Conservation (phyloP, 495 filamentous ascomycete genomes). For the Xylaria scruposa region DNA sequence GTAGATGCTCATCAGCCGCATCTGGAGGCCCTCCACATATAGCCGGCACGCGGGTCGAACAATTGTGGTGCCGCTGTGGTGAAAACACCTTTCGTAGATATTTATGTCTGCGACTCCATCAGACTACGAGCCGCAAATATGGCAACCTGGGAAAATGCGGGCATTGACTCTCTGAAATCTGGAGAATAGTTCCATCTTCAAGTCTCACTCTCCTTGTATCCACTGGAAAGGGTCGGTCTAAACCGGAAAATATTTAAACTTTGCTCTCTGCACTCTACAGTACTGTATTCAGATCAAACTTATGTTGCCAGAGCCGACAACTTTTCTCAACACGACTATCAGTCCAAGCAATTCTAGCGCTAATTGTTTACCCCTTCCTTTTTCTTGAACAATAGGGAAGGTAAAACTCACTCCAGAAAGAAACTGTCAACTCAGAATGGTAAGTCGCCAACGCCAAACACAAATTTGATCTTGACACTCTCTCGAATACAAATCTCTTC, state of each 20-base stretch:
- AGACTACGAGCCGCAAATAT: slow-evolving; percentile 4
- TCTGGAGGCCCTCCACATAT: background rate
- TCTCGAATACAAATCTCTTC: background rate
- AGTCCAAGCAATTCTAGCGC: background rate
- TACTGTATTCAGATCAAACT: background rate
- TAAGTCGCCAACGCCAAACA: background rate
- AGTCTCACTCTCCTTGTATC: slow-evolving; percentile 4
- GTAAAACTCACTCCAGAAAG: background rate
- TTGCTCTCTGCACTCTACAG: background rate
- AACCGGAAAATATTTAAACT: slow-evolving; percentile 1
- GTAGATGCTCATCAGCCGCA: slow-evolving; percentile 6
- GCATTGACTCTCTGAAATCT: slow-evolving; percentile 11
- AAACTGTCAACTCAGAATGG: background rate
- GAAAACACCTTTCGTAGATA: background rate
- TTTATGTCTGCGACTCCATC: slow-evolving; percentile 4
- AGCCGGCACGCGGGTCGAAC: background rate
- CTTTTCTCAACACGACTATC: background rate
- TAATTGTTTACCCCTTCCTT: background rate
- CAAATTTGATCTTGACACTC: background rate
- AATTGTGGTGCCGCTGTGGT: slow-evolving; percentile 6
- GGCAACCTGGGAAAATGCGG: background rate
- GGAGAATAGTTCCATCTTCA: slow-evolving; percentile 18
- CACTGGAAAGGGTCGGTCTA: background rate
- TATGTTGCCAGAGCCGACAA: background rate
- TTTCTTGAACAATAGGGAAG: background rate